phyloP scores from a whole-genome alignment of 75 land plant species.

The Cupressus sempervirens region DNA sequence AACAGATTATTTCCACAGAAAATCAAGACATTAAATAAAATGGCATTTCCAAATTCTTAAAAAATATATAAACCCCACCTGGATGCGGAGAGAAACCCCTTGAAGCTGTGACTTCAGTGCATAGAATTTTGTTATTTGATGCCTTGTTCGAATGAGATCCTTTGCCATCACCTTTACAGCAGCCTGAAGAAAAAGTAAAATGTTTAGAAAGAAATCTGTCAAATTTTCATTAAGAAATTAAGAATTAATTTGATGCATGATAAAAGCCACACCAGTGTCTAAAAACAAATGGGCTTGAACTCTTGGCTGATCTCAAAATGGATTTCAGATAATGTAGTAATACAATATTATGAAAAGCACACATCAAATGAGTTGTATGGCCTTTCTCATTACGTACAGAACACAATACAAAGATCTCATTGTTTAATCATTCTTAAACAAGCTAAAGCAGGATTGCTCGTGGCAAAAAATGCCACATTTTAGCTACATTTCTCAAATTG shows the following conservation, averaged over 20 bases:
- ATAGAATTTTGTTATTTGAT: constrained; percentile 95
- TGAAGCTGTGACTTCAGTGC: constrained; percentile 89
- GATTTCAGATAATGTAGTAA: neutral
- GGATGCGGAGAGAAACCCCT: constrained; percentile 90
- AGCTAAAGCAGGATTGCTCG: neutral
- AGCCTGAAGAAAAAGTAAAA: constrained; percentile 40
- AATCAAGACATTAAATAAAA: neutral
- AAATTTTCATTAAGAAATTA: neutral
- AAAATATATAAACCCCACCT: constrained; percentile 37
- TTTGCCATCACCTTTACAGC: constrained; percentile 98
- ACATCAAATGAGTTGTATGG: neutral
- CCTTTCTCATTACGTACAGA: neutral
- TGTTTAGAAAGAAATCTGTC: constrained; percentile 1
- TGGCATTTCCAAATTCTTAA: neutral
- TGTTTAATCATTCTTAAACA: neutral
- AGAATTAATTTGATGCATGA: neutral
- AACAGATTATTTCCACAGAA: neutral
- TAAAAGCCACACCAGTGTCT: neutral
- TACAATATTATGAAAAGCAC: constrained; percentile 4
- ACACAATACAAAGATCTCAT: neutral
- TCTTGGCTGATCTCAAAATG: neutral
- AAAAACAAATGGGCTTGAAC: neutral
- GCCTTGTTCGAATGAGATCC: constrained; percentile 90
- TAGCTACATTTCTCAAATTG: neutral
- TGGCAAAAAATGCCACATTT: neutral